These are phyloP conservation scores for Neopestalotiopsis rosae DNA, from an alignment of 2,329 filamentous ascomycete genomes.

Conservation along the genomic window DNA sequence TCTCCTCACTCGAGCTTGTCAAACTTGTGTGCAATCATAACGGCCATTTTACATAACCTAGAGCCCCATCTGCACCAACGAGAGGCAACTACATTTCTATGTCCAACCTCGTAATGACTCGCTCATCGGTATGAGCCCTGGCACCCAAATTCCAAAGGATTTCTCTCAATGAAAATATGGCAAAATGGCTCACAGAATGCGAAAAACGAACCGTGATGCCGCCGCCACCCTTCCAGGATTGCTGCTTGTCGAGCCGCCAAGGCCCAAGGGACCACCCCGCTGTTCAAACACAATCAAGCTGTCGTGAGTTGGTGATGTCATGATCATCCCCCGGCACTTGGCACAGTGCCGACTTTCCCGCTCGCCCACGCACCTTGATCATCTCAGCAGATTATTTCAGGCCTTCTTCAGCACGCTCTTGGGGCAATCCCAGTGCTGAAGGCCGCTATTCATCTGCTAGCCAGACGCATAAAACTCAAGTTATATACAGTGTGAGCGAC, in stretches of 20 bases:
- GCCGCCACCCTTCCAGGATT: background rate
- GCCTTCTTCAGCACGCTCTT: background rate
- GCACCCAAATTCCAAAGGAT: background rate
- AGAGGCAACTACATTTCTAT: background rate
- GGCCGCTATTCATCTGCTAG: background rate
- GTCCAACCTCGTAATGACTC: background rate
- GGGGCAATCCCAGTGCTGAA: background rate
- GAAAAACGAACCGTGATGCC: background rate
- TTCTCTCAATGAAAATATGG: no score
- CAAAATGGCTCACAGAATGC: background rate
- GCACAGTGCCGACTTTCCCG: background rate
- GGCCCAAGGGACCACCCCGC: slow-evolving; percentile 1
- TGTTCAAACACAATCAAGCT: background rate
- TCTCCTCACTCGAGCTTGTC: background rate
- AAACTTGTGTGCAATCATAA: background rate
- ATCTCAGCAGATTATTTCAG: background rate
- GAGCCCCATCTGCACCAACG: background rate
- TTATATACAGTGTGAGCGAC: background rate
- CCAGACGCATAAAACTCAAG: background rate
- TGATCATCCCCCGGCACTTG: slow-evolving; percentile 6
- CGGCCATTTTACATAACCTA: background rate
- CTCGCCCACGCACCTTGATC: background rate
- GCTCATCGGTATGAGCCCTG: background rate
- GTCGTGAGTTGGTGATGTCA: slow-evolving; percentile 7
- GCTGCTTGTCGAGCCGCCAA: background rate